Conservation (phyloP, 169 alveolate genomes). For the Plasmodium fragile region DNA sequence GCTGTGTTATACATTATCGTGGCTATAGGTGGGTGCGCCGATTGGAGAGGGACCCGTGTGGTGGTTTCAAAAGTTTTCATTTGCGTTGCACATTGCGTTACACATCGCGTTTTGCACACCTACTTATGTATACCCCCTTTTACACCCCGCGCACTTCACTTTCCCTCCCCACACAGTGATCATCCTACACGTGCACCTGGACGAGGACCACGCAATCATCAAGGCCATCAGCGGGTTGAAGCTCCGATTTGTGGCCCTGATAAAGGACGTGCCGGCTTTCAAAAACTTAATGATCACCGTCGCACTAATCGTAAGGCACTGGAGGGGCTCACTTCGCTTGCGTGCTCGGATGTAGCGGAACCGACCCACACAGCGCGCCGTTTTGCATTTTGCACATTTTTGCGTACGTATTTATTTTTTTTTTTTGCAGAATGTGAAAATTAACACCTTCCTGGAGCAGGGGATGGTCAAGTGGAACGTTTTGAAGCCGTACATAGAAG, state of each 20-base stretch:
- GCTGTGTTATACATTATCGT: conserved; percentile 59
- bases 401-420: background rate
- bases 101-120: background rate
- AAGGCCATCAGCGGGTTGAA: conserved; percentile 47
- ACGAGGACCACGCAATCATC: conserved; percentile 63
- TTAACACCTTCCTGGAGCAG: conserved; percentile 14
- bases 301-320: conserved; percentile 29
- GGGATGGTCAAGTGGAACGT: conserved; percentile 4
- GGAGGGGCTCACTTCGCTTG: background rate
- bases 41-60: background rate
- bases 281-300: conserved; percentile 46
- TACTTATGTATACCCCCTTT: background rate
- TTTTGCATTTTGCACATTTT: background rate
- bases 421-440: conserved; percentile 17
- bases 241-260: conserved; percentile 34
- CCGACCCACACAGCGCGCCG: background rate
- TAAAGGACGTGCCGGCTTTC: conserved; percentile 39
- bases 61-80: background rate
- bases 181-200: conserved; percentile 43
- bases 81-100: background rate
- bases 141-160: background rate
- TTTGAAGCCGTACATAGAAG: conserved; percentile 53
- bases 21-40: conserved; percentile 24
- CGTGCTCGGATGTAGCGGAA: background rate
- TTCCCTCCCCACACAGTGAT: conserved; percentile 16